A percentile compares a stretch with the other conserved stretches of the same genome.
Evolutionary conservation across 495 filamentous ascomycete genomes (phyloP).

Genomic region (Tuber microsphaerosporum): DNA sequence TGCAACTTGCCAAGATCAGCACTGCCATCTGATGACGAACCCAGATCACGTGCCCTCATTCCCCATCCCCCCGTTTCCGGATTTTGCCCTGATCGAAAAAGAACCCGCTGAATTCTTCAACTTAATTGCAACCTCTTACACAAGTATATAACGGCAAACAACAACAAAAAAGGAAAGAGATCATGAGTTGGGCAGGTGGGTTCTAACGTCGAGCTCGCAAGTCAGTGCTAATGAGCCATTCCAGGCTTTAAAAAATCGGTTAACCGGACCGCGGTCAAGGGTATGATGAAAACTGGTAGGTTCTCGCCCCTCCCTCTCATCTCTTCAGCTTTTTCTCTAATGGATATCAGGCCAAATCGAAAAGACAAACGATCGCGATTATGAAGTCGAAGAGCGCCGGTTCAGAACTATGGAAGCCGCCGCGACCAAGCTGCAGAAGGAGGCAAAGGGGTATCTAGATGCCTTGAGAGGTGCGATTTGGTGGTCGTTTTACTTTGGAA

Average conservation of each 20-base stretch:
- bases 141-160: constrained; percentile 1
- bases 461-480: constrained; percentile 67
- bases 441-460: constrained; percentile 95
- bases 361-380: constrained; percentile 94
- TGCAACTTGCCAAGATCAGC: constrained; percentile 17
- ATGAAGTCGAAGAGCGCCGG: constrained; percentile 94
- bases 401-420: constrained; percentile 96
- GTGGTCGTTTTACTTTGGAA: neutral
- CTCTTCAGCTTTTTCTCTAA: neutral
- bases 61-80: constrained; percentile 1
- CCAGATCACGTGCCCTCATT: constrained; percentile 13
- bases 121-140: too few species aligned
- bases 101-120: neutral
- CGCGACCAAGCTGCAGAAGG: constrained; percentile 83
- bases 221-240: neutral
- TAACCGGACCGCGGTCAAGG: constrained; percentile 96
- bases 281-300: constrained; percentile 97
- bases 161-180: constrained; percentile 27
- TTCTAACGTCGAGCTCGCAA: constrained; percentile 1
- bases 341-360: constrained; percentile 73
- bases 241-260: constrained; percentile 98
- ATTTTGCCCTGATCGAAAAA: neutral
- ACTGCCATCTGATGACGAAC: constrained; percentile 25
- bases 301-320: constrained; percentile 11
- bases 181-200: constrained; percentile 62